phyloP scores from a whole-genome alignment of 2,329 filamentous ascomycete genomes.

The Colletotrichum graminicola region DNA sequence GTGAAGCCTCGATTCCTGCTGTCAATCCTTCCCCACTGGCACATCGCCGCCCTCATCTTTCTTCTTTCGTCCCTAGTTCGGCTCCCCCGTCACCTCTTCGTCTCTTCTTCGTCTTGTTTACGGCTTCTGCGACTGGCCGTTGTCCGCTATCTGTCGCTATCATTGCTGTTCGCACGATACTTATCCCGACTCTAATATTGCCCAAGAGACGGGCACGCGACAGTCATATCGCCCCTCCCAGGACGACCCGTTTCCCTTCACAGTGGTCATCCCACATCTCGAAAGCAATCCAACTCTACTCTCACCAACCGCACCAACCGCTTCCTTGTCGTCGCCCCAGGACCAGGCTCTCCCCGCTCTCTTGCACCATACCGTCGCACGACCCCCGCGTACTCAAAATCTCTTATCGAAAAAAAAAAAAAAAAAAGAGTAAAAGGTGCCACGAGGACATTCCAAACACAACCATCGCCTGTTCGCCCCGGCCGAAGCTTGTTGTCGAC shows the following conservation, averaged over 20 bases:
- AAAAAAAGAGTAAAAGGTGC: slow-evolving; percentile 6
- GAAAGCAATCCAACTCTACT: slow-evolving; percentile 15
- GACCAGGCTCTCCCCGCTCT: slow-evolving; percentile 35
- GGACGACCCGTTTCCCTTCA: not conserved
- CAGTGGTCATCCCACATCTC: slow-evolving; percentile 33
- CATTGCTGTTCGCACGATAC: slow-evolving; percentile 18
- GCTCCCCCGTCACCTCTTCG: not conserved
- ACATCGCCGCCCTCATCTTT: slow-evolving; percentile 8
- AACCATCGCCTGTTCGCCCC: slow-evolving; percentile 37
- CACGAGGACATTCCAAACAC: slow-evolving; percentile 31
- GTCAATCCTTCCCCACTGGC: not conserved
- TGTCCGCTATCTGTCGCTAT: slow-evolving; percentile 15
- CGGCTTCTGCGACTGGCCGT: slow-evolving; percentile 8
- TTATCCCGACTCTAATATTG: not conserved
- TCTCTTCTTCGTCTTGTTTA: slow-evolving; percentile 38
- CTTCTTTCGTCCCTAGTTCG: slow-evolving; percentile 37
- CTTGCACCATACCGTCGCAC: not conserved
- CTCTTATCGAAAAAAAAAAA: slow-evolving; percentile 23
- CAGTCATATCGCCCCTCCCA: slow-evolving; percentile 3
- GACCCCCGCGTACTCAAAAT: slow-evolving; percentile 27
- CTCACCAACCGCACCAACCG: slow-evolving; percentile 3
- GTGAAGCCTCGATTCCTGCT: not conserved
- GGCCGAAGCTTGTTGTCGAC: slow-evolving; percentile 14
- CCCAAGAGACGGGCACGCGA: slow-evolving; percentile 8
- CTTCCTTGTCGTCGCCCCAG: slow-evolving; percentile 34